Evolutionary conservation across 306 rosid genomes (phyloP).

Genomic region (Sophora flavescens): DNA sequence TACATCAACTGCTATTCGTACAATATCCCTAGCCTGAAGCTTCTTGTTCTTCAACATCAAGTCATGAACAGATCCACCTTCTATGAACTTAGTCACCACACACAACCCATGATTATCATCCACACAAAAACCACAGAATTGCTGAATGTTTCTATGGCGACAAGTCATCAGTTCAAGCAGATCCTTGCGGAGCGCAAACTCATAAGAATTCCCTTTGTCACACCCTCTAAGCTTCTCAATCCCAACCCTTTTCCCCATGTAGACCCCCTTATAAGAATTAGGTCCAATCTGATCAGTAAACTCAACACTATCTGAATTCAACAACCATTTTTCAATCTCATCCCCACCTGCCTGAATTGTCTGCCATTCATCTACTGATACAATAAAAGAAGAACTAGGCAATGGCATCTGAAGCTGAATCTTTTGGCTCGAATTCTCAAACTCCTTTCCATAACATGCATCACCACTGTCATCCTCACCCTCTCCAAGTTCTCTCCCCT

Average conservation of each 20-base stretch:
- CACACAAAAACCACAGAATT: constrained; percentile 80
- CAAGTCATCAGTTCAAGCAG: constrained; percentile 88
- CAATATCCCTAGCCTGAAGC: constrained; percentile 75
- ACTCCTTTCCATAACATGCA: constrained; percentile 56
- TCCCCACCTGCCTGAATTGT: constrained; percentile 73
- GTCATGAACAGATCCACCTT: constrained; percentile 87
- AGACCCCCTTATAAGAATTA: constrained; percentile 79
- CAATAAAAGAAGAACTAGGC: constrained; percentile 67
- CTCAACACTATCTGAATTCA: constrained; percentile 81
- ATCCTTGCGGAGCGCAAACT: constrained; percentile 84
- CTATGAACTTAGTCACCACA: constrained; percentile 86
- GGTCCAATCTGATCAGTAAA: constrained; percentile 81
- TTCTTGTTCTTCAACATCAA: constrained; percentile 79
- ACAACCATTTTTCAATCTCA: constrained; percentile 80
- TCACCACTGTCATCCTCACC: constrained; percentile 73
- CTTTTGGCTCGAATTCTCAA: constrained; percentile 63
- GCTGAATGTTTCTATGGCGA: constrained; percentile 84
- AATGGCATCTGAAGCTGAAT: constrained; percentile 76
- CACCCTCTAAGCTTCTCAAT: constrained; percentile 95
- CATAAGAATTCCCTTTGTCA: constrained; percentile 85
- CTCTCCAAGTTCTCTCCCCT: constrained; percentile 72
- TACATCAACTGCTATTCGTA: constrained; percentile 81
- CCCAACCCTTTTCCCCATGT: constrained; percentile 87
- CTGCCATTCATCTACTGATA: constrained; percentile 94
- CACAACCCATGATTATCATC: constrained; percentile 94